Conservation (phyloP, 306 rosid species). For the Parietaria judaica region DNA sequence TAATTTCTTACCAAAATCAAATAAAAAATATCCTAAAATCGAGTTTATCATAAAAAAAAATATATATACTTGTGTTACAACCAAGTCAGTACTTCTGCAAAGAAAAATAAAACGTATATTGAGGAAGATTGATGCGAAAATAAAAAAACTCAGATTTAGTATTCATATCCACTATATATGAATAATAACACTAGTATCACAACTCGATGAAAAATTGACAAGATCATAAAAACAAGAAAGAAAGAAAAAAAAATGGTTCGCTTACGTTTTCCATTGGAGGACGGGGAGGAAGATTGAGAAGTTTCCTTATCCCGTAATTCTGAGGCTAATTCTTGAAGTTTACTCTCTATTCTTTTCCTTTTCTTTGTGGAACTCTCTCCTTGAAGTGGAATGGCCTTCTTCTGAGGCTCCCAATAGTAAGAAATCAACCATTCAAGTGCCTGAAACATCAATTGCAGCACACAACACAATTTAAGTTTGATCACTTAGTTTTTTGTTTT, state of each 20-base stretch:
- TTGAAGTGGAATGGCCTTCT: slow-evolving; percentile 71
- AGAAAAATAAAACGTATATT: too few species aligned
- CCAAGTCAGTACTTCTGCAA: too few species aligned
- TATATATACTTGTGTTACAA: too few species aligned
- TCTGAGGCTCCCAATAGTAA: slow-evolving; percentile 94
- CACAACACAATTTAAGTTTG: background rate
- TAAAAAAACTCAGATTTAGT: too few species aligned
- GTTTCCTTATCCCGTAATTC: slow-evolving; percentile 38
- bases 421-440: slow-evolving; percentile 91
- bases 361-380: slow-evolving; percentile 39
- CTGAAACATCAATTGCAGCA: slow-evolving; percentile 36
- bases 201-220: too few species aligned
- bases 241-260: slow-evolving; percentile 12
- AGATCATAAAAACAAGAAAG: slow-evolving; percentile 1
- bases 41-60: too few species aligned
- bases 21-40: too few species aligned
- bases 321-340: slow-evolving; percentile 49
- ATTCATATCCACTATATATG: too few species aligned
- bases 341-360: slow-evolving; percentile 52
- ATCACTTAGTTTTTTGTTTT: background rate
- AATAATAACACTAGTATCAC: too few species aligned
- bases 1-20: too few species aligned
- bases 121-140: too few species aligned
- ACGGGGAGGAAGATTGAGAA: slow-evolving; percentile 26
- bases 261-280: slow-evolving; percentile 53